Base-by-base conservation (phyloP, 768 basidiomycete genomes). In the Auriscalpium microsporum region DNA sequence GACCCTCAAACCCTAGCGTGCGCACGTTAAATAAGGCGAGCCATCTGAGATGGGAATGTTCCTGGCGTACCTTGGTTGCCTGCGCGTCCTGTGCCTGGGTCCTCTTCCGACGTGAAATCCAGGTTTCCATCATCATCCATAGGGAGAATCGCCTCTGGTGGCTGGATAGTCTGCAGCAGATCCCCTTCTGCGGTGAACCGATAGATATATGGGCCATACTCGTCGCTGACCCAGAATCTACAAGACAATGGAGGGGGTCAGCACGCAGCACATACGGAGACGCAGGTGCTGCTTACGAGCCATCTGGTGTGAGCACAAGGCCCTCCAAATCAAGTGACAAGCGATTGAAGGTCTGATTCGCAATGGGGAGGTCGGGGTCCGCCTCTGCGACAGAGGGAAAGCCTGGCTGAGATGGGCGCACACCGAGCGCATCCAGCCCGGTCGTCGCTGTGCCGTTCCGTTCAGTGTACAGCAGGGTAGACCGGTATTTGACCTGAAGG, bases 181-280 rank as follows among this genome's bases (percentile, higher is more conserved):
- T 73, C 61, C 1, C 83, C 82, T 23, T 67, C 64, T 1, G 72
- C 62, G 0, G 73, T 67, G 65, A 79, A 79, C 14, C 71, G 74
- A 66, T 85, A 83, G 58, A 86, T 80, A 61, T 82, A 81, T 3
- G 82, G 81, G 1, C 83, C 84, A 59, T 86, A 86, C 68, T 86
- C 84, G 63, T 86, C 85, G 60, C 80, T 80, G 34, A 79, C 71
- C 82, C 81, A 85, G 67, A 75, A 82, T 0, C 81, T 82, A 46
- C 35, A n/a, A 46, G 35, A 40, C 8, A 16, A 4, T 28, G 21
- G 14, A 36, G 21, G 23, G 8, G 16, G 10, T 19, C 2, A 35
- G 10, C 11, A 53, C 19, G 6, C 11, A 8, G 16, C 11, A 35
- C 9, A 45, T 14, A 19, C 23, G 4, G 38, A 16, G 16, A 36